A percentile compares a stretch with the other conserved stretches of the same genome.
These are phyloP conservation scores for Verticillium alfalfae DNA, from an alignment of 2,329 filamentous ascomycete species.

Conservation along the genomic window DNA sequence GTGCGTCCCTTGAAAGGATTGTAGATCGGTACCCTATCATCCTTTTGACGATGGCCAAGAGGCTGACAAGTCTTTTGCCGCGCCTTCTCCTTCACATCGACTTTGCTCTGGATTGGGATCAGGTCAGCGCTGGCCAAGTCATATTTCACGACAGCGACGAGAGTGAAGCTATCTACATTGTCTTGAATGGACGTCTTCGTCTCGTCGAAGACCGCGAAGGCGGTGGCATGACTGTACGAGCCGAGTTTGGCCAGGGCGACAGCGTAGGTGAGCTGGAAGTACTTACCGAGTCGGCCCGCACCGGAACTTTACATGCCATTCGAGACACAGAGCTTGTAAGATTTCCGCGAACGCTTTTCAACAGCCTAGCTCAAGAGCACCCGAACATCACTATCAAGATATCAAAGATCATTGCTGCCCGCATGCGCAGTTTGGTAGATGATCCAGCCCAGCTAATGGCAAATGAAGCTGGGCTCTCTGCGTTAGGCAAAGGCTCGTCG, in stretches of 20 bases:
- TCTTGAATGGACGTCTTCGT: slow-evolving; percentile 85
- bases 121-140: slow-evolving; percentile 90
- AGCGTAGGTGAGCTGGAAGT: slow-evolving; percentile 97
- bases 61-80: slow-evolving; percentile 82
- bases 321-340: slow-evolving; percentile 95
- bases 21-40: slow-evolving; percentile 91
- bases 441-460: slow-evolving; percentile 65
- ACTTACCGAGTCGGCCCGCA: slow-evolving; percentile 86
- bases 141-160: slow-evolving; percentile 92
- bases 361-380: slow-evolving; percentile 94
- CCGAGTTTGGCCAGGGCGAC: slow-evolving; percentile 94
- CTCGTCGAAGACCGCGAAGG: slow-evolving; percentile 77
- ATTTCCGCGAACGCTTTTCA: slow-evolving; percentile 92
- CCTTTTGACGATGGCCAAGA: slow-evolving; percentile 90
- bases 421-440: slow-evolving; percentile 86
- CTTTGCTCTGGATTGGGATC: slow-evolving; percentile 96
- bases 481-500: slow-evolving; percentile 67
- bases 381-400: slow-evolving; percentile 99
- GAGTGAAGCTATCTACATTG: slow-evolving; percentile 97
- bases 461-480: slow-evolving; percentile 54
- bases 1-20: slow-evolving; percentile 80
- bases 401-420: slow-evolving; percentile 93
- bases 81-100: slow-evolving; percentile 92
- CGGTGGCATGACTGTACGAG: slow-evolving; percentile 77
- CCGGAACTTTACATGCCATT: slow-evolving; percentile 90